These are phyloP conservation scores for Rhizopogon vinicolor DNA, from an alignment of 768 basidiomycete species.

Conservation along the genomic window DNA sequence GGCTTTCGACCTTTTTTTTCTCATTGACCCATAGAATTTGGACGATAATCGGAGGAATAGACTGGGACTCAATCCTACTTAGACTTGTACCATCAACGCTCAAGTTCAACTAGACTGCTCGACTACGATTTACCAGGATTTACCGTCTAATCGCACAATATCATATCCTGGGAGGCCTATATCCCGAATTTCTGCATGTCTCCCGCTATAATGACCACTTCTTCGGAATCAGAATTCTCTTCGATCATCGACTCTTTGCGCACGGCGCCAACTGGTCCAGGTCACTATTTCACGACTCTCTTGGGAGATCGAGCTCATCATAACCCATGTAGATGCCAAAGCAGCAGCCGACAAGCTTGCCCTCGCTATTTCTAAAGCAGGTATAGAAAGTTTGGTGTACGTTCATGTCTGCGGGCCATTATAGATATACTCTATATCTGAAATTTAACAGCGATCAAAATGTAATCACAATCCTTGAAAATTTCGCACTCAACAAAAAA, in stretches of 20 bases:
- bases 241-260: constrained; percentile 42
- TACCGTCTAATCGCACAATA: background rate
- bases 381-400: constrained; percentile 59
- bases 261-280: constrained; percentile 59
- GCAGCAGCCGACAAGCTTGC: constrained; percentile 79
- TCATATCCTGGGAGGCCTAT: background rate
- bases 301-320: background rate
- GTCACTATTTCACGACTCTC: constrained; percentile 25
- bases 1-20: background rate
- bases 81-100: constrained; percentile 11
- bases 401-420: constrained; percentile 15
- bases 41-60: background rate
- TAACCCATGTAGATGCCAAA: constrained; percentile 62
- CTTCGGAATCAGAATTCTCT: constrained; percentile 38
- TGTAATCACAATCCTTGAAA: constrained; percentile 60
- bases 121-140: background rate
- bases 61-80: constrained; percentile 2
- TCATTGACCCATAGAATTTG: background rate
- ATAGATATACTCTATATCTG: constrained; percentile 11
- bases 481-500: constrained; percentile 78
- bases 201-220: constrained; percentile 45
- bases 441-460: constrained; percentile 45
- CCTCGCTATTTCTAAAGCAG: constrained; percentile 60
- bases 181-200: constrained; percentile 37
- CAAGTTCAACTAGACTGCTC: background rate